phyloP scores from a whole-genome alignment of 2,329 filamentous ascomycete species.

The Colletotrichum lentis region DNA sequence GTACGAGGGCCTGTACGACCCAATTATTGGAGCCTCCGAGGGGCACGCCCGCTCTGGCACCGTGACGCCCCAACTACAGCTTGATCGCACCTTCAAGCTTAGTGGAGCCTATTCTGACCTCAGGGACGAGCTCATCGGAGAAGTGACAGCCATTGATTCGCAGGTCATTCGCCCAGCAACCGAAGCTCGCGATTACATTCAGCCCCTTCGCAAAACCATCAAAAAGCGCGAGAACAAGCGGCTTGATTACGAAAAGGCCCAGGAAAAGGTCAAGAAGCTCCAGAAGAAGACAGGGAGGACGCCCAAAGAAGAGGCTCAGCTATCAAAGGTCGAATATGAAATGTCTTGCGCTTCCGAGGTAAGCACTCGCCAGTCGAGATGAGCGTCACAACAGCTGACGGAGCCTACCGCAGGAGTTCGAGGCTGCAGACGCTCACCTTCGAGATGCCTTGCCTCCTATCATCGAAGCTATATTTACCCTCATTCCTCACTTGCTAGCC shows the following conservation, averaged over 20 bases:
- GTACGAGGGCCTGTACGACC: conserved; percentile 78
- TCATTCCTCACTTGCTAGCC: conserved; percentile 76
- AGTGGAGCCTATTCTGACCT: conserved; percentile 75
- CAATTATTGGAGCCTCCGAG: conserved; percentile 73
- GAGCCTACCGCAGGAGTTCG: conserved; percentile 66
- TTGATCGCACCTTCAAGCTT: conserved; percentile 71
- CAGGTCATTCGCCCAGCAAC: conserved; percentile 75
- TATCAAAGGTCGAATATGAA: conserved; percentile 77
- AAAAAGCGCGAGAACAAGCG: conserved; percentile 86
- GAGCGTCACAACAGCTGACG: neutral
- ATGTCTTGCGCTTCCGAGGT: conserved; percentile 71
- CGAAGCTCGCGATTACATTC: conserved; percentile 72
- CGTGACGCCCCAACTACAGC: conserved; percentile 67
- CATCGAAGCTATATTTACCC: conserved; percentile 72
- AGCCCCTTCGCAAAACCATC: conserved; percentile 80
- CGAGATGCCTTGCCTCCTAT: conserved; percentile 75
- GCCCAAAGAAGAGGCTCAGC: conserved; percentile 74
- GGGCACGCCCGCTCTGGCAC: conserved; percentile 62
- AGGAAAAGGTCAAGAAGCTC: conserved; percentile 73
- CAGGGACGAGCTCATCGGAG: conserved; percentile 74
- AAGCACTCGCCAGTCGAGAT: conserved; percentile 40
- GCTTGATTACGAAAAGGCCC: conserved; percentile 80
- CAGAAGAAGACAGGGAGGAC: conserved; percentile 74
- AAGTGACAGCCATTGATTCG: conserved; percentile 74
- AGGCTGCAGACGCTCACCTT: conserved; percentile 77